Evolutionary conservation across 1,139 yeast species (phyloP), one percentile per base, ranked within the genome.

Genomic region (Hansenula lynferdii): DNA sequence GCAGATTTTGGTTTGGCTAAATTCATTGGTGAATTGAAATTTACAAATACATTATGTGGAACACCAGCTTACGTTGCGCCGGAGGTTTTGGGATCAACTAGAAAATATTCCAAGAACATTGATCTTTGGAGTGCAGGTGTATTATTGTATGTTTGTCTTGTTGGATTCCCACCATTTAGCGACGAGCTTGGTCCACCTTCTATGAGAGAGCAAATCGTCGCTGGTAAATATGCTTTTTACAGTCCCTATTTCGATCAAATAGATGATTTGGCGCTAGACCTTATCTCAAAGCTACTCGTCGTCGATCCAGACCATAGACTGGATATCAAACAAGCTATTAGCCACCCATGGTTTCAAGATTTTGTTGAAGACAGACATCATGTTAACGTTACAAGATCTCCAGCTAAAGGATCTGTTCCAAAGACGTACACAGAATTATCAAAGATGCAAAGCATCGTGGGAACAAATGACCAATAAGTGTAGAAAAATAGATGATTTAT

Each of bases 1-100:
- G 94, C 92, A 1, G 94, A 84, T 61, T 84, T 84, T 59, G 94
- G 94, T 0, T 58, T 84, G 22, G 90, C 92, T 0, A 84, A 84
- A 57, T 80, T 82, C 52, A 79, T 84, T 40, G 90, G 89, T n/a
- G 86, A 81, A 48, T 63, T 79, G 45, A 77, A 79, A 38, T 82
- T 82, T 51, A 82, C 92, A 39, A 80, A 80, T 49, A 84, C 94
- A 0, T 63, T 84, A 38, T 84, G 94, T 62, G 94, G 94, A 5
- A 84, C 94, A 0, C 87, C 92, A 8, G 87, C 92, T 0, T 84
- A 84, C 50, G 92, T 84, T 18, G 92, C 94, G 0, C 92, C 94
- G 0, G 94, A 84, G 54, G 82, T 84, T 8, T 58, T 84, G 29
- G 64, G 57, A 4, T 54, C 62, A 5, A 68, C 72, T 41, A 64